Evolutionary conservation across 306 rosid species (phyloP).

Genomic region (Sesbania bispinosa): DNA sequence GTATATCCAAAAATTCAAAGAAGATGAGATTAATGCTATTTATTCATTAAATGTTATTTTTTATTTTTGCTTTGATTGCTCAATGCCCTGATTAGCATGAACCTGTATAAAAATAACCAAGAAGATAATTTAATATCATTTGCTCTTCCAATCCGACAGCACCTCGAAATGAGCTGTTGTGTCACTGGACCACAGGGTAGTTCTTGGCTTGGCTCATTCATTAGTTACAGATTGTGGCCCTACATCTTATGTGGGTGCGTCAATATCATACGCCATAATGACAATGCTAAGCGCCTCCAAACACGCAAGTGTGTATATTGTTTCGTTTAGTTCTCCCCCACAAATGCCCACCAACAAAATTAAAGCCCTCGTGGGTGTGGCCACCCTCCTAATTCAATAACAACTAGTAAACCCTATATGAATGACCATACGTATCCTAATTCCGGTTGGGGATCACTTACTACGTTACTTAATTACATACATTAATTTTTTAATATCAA

Average conservation of each 20-base stretch:
- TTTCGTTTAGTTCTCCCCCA: background rate
- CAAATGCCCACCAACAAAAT: slow-evolving; percentile 13
- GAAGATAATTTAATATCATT: slow-evolving; percentile 10
- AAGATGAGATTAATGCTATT: no score
- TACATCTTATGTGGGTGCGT: slow-evolving; percentile 7
- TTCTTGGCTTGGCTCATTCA: slow-evolving; percentile 32
- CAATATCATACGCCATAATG: slow-evolving; percentile 20
- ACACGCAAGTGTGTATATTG: slow-evolving; percentile 14
- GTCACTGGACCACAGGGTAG: slow-evolving; percentile 23
- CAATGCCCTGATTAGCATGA: no score
- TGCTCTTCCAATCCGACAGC: slow-evolving; percentile 34
- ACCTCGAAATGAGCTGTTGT: slow-evolving; percentile 17
- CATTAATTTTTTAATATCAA: no score
- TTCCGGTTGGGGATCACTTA: background rate
- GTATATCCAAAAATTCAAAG: no score
- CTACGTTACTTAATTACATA: no score
- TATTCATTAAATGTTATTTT: no score
- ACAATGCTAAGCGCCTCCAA: slow-evolving; percentile 1
- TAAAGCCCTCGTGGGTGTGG: background rate
- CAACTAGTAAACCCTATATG: background rate
- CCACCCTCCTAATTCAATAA: background rate
- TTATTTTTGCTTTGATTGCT: no score
- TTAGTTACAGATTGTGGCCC: slow-evolving; percentile 33
- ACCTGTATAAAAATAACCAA: background rate
- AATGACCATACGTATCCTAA: background rate